These are phyloP conservation scores for Mollisia scopiformis DNA, from an alignment of 2,329 filamentous ascomycete species.

Conservation along the genomic window DNA sequence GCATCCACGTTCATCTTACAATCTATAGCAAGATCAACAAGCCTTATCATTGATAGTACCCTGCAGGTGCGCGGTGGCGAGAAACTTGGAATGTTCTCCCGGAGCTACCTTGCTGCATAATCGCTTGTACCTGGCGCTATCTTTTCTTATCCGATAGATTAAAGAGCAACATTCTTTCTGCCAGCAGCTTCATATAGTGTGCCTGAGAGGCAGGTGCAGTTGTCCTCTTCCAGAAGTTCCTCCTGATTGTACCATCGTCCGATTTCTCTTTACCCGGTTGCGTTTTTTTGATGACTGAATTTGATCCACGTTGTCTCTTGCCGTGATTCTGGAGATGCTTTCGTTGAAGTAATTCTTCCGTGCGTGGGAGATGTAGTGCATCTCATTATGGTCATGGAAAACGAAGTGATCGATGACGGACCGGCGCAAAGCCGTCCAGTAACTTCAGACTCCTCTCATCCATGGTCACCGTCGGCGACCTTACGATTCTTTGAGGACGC, in stretches of 20 bases:
- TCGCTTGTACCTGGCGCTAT: background rate
- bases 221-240: background rate
- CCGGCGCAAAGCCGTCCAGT: background rate
- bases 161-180: background rate
- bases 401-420: background rate
- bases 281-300: background rate
- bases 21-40: background rate
- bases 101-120: background rate
- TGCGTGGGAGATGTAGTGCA: conserved; percentile 1
- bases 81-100: background rate
- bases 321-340: background rate
- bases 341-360: background rate
- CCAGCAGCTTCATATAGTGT: background rate
- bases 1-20: background rate
- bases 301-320: background rate
- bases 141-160: background rate
- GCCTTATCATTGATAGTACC: background rate
- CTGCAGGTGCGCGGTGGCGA: background rate
- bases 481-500: background rate
- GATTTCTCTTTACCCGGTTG: background rate
- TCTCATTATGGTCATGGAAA: background rate
- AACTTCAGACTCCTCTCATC: background rate
- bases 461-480: background rate
- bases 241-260: background rate
- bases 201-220: background rate